Evolutionary conservation across 495 filamentous ascomycete species (phyloP), one percentile per base, ranked within the genome.

Genomic region (Terfezia boudieri): DNA sequence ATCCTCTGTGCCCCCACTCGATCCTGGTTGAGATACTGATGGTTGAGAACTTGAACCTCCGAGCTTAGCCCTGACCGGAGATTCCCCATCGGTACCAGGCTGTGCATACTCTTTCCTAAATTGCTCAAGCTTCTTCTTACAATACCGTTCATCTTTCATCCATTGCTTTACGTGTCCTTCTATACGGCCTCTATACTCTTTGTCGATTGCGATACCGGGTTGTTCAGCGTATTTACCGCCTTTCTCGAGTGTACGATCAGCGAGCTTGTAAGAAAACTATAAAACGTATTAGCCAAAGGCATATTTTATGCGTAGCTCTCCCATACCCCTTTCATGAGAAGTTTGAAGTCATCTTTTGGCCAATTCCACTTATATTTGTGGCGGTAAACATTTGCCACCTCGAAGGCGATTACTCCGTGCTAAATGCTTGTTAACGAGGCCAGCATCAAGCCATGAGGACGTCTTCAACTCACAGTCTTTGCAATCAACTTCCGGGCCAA

Each of bases 401-500:
- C 17, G 41, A 64, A 61, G 23, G 61, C 58, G 32, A 60, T 64
- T 11, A 60, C 61, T 36, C 63, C 61, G 32, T 64, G 61, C 46
- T 60, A 60, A 16, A 58, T 53, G 63, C 60, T 60, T 64, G 38
- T 55, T 16, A 14, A 36, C 49, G 26, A 23, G n/a, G 49, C 16
- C 14, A 7, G 12, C 9, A 16, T 26, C 17, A 26, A 55, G 12
- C 12, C 22, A 11, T 8, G 4, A 55, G 8, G 37, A 46, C 22
- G 26, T 7, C 26, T 1, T 46, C 4, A 41, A 55, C 61, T 59
- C 55, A 64, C 61, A 37, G 56, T 43, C 35, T 61, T 64, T 54
- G 59, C 56, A 12, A 64, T 53, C n/a, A 64, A 64, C 49, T 58
- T 64, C 38, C 37, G 57, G 1, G 61, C 62, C 36, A 64, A 64